phyloP scores from a whole-genome alignment of 148 eudicot species.

The Nepenthes mirabilis region DNA sequence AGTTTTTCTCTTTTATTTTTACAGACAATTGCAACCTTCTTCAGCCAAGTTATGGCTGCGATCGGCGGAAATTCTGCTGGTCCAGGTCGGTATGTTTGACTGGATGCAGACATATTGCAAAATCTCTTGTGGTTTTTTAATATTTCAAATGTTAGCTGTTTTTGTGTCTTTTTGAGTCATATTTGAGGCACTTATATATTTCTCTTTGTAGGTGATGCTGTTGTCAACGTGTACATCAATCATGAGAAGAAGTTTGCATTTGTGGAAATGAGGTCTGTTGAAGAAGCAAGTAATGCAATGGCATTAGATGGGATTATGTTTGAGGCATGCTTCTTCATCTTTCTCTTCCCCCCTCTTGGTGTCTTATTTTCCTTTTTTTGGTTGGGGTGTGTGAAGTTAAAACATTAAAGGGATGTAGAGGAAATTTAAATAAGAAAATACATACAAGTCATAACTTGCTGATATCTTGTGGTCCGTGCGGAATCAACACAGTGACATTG shows the following conservation, averaged over 20 bases:
- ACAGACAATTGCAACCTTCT: constrained; percentile 82
- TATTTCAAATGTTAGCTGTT: not conserved
- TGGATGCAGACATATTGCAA: not conserved
- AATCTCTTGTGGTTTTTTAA: not conserved
- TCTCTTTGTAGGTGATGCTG: constrained; percentile 68
- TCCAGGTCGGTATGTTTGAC: constrained; percentile 43
- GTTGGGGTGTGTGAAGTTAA: not conserved
- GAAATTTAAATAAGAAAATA: no score
- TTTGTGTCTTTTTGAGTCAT: constrained; percentile 2
- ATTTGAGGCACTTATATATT: constrained; percentile 4
- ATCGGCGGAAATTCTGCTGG: constrained; percentile 89
- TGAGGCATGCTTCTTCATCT: constrained; percentile 41
- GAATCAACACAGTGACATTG: no score
- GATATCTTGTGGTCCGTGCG: no score
- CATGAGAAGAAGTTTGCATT: constrained; percentile 97
- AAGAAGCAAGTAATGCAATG: constrained; percentile 98
- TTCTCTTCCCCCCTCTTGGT: not conserved
- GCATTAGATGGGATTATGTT: constrained; percentile 84
- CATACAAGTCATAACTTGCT: no score
- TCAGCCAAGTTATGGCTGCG: constrained; percentile 78
- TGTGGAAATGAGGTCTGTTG: constrained; percentile 97
- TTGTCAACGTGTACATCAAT: constrained; percentile 89
- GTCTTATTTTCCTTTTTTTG: not conserved
- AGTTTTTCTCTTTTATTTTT: constrained; percentile 4
- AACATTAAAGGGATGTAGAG: no score